These are phyloP conservation scores for Basidioascus undulatus DNA, from an alignment of 768 basidiomycete species.

Conservation along the genomic window DNA sequence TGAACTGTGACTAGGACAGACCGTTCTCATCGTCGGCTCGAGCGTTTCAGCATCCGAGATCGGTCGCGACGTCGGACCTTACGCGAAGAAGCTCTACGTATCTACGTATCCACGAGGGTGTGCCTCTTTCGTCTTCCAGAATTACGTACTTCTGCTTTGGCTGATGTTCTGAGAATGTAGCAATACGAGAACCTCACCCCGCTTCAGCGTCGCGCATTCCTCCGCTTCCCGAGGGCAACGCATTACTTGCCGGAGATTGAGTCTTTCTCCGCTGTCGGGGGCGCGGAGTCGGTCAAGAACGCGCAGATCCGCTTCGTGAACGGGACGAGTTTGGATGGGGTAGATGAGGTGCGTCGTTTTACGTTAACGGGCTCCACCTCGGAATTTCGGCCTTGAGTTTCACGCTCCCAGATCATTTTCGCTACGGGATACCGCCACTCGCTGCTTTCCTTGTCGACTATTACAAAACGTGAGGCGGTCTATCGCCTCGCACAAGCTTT, in stretches of 20 bases:
- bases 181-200: no score
- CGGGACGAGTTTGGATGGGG: no score
- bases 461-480: no score
- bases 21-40: slow-evolving; percentile 25
- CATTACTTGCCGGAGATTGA: no score
- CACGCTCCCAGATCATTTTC: slow-evolving; percentile 17
- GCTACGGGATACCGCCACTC: slow-evolving; percentile 26
- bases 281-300: no score
- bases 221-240: no score
- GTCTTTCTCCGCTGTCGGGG: no score
- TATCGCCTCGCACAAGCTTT: no score
- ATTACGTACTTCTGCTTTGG: neutral
- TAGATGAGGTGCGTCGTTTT: no score
- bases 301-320: no score
- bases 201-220: no score
- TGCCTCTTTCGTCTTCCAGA: neutral
- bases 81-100: slow-evolving; percentile 19
- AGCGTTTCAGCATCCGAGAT: slow-evolving; percentile 22
- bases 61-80: slow-evolving; percentile 17
- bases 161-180: neutral
- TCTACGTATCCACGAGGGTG: slow-evolving; percentile 17
- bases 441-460: slow-evolving; percentile 24
- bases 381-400: slow-evolving; percentile 7
- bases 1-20: slow-evolving; percentile 10
- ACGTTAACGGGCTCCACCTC: neutral